These are phyloP conservation scores for Irpex sp. DNA, from an alignment of 1,284 basidiomycete species.

Conservation along the genomic window DNA sequence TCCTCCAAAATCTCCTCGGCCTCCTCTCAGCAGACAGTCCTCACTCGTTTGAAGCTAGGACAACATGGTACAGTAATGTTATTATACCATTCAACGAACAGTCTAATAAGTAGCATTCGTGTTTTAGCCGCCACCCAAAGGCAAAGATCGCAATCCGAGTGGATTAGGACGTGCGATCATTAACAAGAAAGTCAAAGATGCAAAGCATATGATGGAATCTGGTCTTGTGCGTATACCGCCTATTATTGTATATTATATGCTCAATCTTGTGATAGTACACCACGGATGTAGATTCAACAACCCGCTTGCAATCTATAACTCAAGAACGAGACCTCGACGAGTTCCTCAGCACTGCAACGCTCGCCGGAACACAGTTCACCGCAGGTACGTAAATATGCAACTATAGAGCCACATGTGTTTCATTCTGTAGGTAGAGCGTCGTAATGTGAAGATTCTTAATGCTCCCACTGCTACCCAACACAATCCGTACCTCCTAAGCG, in stretches of 20 bases:
- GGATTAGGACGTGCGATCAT: constrained; percentile 91
- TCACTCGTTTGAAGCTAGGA: background rate
- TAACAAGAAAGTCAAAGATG: constrained; percentile 84
- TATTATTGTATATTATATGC: background rate
- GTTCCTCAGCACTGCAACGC: constrained; percentile 91
- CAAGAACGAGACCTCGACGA: constrained; percentile 96
- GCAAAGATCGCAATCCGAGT: constrained; percentile 58
- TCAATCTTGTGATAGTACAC: constrained; percentile 54
- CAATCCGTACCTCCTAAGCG: constrained; percentile 87
- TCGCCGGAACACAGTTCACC: constrained; percentile 97
- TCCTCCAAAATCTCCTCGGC: background rate
- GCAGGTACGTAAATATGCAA: constrained; percentile 60
- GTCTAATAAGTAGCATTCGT: background rate
- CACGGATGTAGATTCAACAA: constrained; percentile 68
- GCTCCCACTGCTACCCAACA: constrained; percentile 54
- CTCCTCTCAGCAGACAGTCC: background rate
- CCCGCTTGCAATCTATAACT: constrained; percentile 87
- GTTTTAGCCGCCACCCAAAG: constrained; percentile 40
- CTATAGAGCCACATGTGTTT: background rate
- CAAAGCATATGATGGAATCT: constrained; percentile 65
- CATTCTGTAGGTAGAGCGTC: constrained; percentile 59
- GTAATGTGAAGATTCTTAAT: constrained; percentile 90
- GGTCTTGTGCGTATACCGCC: constrained; percentile 56
- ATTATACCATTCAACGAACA: background rate
- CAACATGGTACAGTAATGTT: background rate